These are phyloP conservation scores for Pythium sukuiense DNA, from an alignment of 352 stramenopile species.

Conservation along the genomic window DNA sequence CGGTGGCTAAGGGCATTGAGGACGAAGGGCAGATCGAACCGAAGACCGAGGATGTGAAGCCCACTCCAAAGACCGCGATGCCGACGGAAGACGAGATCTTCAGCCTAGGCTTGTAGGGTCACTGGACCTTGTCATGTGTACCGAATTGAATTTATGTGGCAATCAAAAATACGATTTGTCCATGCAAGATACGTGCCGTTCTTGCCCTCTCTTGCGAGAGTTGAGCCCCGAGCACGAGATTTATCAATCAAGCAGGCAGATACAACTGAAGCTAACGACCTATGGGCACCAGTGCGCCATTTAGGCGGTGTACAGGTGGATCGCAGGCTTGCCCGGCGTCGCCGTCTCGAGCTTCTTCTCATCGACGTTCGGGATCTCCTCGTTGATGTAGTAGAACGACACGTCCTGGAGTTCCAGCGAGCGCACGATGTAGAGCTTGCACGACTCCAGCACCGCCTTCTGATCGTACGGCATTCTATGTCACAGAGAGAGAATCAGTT, in stretches of 20 bases:
- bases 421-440: conserved; percentile 89
- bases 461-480: conserved; percentile 94
- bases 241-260: neutral
- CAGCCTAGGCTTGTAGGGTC: conserved; percentile 63
- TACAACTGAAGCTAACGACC: neutral
- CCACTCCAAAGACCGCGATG: conserved; percentile 12
- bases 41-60: conserved; percentile 6
- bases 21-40: neutral
- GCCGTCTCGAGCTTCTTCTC: conserved; percentile 84
- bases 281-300: neutral
- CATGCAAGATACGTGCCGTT: neutral
- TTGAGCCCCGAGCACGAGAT: neutral
- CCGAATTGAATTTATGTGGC: conserved; percentile 3
- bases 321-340: conserved; percentile 80
- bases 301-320: conserved; percentile 69
- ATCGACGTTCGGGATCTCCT: conserved; percentile 71
- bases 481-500: conserved; percentile 4
- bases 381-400: conserved; percentile 77
- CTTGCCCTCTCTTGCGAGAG: neutral
- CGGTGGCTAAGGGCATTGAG: neutral
- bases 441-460: conserved; percentile 89
- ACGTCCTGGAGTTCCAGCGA: conserved; percentile 90
- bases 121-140: no score
- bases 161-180: neutral
- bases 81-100: conserved; percentile 76